Conservation (phyloP, 768 basidiomycete genomes). For the Leucocoprinus birnbaumii region DNA sequence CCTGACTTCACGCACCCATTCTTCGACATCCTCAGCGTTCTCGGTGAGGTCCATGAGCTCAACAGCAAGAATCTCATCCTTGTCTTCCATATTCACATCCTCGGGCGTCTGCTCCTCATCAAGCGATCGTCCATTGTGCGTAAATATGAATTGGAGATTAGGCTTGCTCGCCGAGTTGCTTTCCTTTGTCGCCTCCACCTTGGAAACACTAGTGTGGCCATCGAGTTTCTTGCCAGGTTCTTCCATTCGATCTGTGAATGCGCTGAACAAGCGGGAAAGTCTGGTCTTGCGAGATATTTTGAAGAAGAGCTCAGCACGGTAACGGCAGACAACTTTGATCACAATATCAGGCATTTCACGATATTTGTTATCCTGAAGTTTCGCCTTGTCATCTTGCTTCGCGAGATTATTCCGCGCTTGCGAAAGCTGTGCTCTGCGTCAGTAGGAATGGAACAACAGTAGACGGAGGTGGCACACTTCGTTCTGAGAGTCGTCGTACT, state of each 20-base stretch:
- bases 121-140: conserved; percentile 76
- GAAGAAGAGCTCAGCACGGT: conserved; percentile 89
- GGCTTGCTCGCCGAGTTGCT: conserved; percentile 46
- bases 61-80: conserved; percentile 85
- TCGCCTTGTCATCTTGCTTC: conserved; percentile 76
- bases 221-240: conserved; percentile 44
- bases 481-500: conserved; percentile 84
- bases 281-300: conserved; percentile 91
- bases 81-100: conserved; percentile 84
- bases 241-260: conserved; percentile 91
- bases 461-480: conserved; percentile 46
- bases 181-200: conserved; percentile 49
- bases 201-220: conserved; percentile 23
- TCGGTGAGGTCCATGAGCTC: conserved; percentile 90
- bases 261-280: conserved; percentile 76
- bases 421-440: conserved; percentile 44
- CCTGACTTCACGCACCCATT: conserved; percentile 46
- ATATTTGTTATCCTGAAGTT: conserved; percentile 76
- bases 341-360: conserved; percentile 88
- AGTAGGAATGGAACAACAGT: conserved; percentile 11
- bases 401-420: conserved; percentile 84
- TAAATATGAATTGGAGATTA: conserved; percentile 80
- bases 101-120: conserved; percentile 83
- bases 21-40: conserved; percentile 53
- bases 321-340: conserved; percentile 85